Base-by-base conservation (phyloP, 441 rosid species). In the Aquilaria agallochum region DNA sequence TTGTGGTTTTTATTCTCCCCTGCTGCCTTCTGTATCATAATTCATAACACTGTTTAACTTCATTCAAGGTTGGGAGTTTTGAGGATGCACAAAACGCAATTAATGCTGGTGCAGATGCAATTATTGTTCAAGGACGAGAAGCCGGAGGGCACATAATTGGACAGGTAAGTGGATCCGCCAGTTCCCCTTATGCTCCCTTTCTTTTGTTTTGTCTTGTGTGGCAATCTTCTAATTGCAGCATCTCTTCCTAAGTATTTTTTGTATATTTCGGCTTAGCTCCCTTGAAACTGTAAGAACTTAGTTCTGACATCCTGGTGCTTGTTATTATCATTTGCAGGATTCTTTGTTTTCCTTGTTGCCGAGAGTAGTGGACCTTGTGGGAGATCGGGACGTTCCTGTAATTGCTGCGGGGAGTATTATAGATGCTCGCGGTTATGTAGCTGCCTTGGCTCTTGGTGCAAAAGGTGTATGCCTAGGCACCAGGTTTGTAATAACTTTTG, bases 71-170 rank as follows among this genome's bases (percentile, higher is more conserved):
- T 33, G 96, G 97, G 64, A 84, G 78, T 72, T 45, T 78, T 4
- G 91, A 87, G 67, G 92, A 75, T 59, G 95, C 95, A 33, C 78
- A 66, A 64, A 82, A 71, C 31, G 93, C 87, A n/a, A 53, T 80
- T 34, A 51, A 62, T 64, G 87, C 76, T 48, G 91, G 89, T 48
- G 89, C 80, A 12, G 96, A 92, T 73, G 97, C 89, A 0, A 83
- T 92, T 64, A 87, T 92, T 40, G 87, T 92, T 59, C 95, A 92
- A 79, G 97, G 97, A 54, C 82, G 72, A 56, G 97, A 87, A 82
- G 97, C 95, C n/a, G 97, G 96, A 42, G 97, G 96, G 30, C 97
- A 92, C 76, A 83, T 92, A 11, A 80, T 81, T 58, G 91, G 96
- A 56, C 89, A 87, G 90, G 97, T 91, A 69, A 46, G 63, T 53